A percentile compares a stretch with the other conserved stretches of the same genome.
Conservation (phyloP, 2,329 filamentous ascomycete genomes). For the Penicillium vulpinum region DNA sequence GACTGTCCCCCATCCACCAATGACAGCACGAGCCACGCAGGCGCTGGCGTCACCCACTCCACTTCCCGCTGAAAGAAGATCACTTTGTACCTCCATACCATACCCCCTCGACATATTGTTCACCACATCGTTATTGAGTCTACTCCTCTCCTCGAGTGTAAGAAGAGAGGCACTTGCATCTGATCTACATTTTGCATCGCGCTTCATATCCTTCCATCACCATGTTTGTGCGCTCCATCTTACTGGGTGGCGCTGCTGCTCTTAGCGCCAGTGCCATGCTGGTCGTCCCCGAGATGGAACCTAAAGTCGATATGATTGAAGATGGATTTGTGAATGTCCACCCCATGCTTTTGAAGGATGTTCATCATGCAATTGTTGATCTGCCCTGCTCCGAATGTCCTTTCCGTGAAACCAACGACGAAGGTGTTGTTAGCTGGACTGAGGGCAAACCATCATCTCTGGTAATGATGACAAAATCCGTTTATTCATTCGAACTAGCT, state of each 20-base stretch:
- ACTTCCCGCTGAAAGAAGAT: slow-evolving; percentile 7
- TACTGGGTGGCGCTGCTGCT: slow-evolving; percentile 34
- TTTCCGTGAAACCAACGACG: slow-evolving; percentile 33
- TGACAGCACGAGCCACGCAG: slow-evolving; percentile 5
- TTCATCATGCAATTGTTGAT: slow-evolving; percentile 31
- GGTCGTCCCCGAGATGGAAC: slow-evolving; percentile 38
- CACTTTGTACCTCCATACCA: slow-evolving; percentile 9
- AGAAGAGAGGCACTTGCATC: not conserved
- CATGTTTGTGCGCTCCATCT: slow-evolving; percentile 40
- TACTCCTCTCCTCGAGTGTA: not conserved
- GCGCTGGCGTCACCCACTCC: slow-evolving; percentile 12
- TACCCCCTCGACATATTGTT: slow-evolving; percentile 1
- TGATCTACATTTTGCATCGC: not conserved
- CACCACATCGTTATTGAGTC: not conserved
- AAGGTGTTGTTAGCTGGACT: slow-evolving; percentile 35
- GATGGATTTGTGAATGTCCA: slow-evolving; percentile 26
- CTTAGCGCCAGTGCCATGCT: slow-evolving; percentile 41
- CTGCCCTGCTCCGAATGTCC: slow-evolving; percentile 43
- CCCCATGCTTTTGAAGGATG: slow-evolving; percentile 28
- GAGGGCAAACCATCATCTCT: slow-evolving; percentile 39
- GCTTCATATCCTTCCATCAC: slow-evolving; percentile 5
- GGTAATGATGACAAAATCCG: slow-evolving; percentile 28
- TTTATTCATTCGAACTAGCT: not conserved
- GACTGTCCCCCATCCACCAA: slow-evolving; percentile 1
- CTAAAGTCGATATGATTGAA: slow-evolving; percentile 17